Evolutionary conservation across 2,329 filamentous ascomycete species (phyloP), one percentile per base, ranked within the genome.

Genomic region (Calonectria pseudoreteaudii): DNA sequence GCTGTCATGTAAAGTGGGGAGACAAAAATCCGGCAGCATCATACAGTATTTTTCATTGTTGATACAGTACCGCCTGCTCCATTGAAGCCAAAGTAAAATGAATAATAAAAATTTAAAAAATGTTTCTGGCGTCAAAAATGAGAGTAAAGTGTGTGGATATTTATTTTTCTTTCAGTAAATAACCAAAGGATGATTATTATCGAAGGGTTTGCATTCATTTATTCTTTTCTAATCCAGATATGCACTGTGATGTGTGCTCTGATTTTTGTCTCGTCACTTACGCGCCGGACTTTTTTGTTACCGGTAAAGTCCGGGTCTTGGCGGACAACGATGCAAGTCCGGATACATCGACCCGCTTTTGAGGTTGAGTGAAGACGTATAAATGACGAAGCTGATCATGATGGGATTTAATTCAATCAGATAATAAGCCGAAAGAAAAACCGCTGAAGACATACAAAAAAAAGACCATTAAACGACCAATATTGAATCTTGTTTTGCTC

Each of bases 221-320:
- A 5, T 23, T 5, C 13, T 9, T 13, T 47, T 23, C n/a, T 4
- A 23, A n/a, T 47, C 20, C n/a, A 3, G 20, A 47, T 13, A 47
- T 47, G 44, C 44, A 47, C 44, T 47, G 44, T 47, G 8, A 44
- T 1, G 44, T 13, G 41, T 23, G 4, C 44, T 13, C 10, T 4
- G 9, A 23, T 13, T 47, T 23, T 47, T 23, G 44, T 47, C 44
- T 47, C 44, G n/a, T 23, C 23, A 8, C 23, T n/a, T 28, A 26
- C 16, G 36, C 13, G 20, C 28, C 70, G 70, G 70, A 72, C 70
- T 68, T 68, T 47, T 47, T 47, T 47, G n/a, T 47, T 10, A 23
- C 62, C 28, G n/a, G n/a, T 16, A 67, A 70, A 67, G 64, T 71
- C 64, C 69, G 69, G 62, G 23, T n/a, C 26, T 44, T 50, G 31